These are phyloP conservation scores for Epicoccum nigrum DNA, from an alignment of 2,329 filamentous ascomycete species.

Conservation along the genomic window DNA sequence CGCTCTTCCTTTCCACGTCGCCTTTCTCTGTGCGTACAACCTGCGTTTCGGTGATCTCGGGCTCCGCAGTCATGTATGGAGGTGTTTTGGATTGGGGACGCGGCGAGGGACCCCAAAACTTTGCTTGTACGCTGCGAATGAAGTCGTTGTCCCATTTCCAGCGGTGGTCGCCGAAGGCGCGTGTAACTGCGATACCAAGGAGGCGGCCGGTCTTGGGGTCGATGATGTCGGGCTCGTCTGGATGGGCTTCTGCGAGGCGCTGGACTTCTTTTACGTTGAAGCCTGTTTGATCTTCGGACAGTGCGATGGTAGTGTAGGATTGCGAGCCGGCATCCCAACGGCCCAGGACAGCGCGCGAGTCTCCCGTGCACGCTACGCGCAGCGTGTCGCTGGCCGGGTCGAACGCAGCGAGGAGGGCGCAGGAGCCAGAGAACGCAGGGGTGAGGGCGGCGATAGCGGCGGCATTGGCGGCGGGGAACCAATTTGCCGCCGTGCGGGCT, in stretches of 20 bases:
- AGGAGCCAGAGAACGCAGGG: slow-evolving; percentile 61
- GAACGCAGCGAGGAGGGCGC: slow-evolving; percentile 67
- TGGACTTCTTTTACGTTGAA: slow-evolving; percentile 64
- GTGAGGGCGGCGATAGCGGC: slow-evolving; percentile 39
- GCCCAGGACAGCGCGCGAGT: slow-evolving; percentile 71
- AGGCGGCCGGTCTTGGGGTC: slow-evolving; percentile 62
- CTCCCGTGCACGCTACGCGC: slow-evolving; percentile 69
- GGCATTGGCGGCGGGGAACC: slow-evolving; percentile 44
- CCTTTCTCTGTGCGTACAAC: slow-evolving; percentile 51
- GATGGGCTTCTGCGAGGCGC: slow-evolving; percentile 64
- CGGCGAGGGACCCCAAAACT: slow-evolving; percentile 58
- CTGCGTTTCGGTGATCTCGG: slow-evolving; percentile 64
- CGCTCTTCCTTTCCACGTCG: slow-evolving; percentile 37
- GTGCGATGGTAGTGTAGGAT: slow-evolving; percentile 59
- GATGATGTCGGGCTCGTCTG: slow-evolving; percentile 65
- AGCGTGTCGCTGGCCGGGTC: slow-evolving; percentile 61
- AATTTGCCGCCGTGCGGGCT: slow-evolving; percentile 48
- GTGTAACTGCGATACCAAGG: slow-evolving; percentile 66
- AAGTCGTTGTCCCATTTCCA: slow-evolving; percentile 69
- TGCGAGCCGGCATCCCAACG: slow-evolving; percentile 51
- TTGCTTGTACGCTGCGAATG: slow-evolving; percentile 52
- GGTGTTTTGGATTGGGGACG: slow-evolving; percentile 59
- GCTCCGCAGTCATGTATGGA: slow-evolving; percentile 72
- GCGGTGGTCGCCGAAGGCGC: slow-evolving; percentile 71
- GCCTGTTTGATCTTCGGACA: slow-evolving; percentile 71